Conservation (phyloP, 2,329 filamentous ascomycete species). For the Arthrobotrys sinensis region DNA sequence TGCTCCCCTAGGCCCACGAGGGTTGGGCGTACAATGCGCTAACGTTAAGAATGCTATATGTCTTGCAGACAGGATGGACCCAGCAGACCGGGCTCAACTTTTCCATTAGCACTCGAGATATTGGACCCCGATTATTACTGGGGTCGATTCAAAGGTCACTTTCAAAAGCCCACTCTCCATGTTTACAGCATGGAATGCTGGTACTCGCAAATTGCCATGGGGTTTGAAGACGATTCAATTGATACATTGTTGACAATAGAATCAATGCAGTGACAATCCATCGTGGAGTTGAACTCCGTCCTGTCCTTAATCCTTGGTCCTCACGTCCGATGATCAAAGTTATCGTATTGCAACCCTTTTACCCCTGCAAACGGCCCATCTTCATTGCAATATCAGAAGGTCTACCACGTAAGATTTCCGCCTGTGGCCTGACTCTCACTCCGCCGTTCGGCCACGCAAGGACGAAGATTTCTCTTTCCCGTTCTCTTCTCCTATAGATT, state of each 20-base stretch:
- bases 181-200: neutral
- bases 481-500: slow-evolving; percentile 47
- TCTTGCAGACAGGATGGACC: slow-evolving; percentile 33
- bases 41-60: slow-evolving; percentile 28
- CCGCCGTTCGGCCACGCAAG: slow-evolving; percentile 44
- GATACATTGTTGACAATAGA: neutral
- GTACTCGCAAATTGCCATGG: neutral
- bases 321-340: slow-evolving; percentile 42
- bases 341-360: slow-evolving; percentile 5
- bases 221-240: neutral
- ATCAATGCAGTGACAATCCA: slow-evolving; percentile 21
- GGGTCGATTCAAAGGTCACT: neutral
- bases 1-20: slow-evolving; percentile 6
- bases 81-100: slow-evolving; percentile 9
- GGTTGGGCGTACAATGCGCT: slow-evolving; percentile 23
- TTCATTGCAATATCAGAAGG: slow-evolving; percentile 6
- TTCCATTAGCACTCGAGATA: slow-evolving; percentile 13
- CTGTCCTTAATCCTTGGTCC: neutral
- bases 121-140: neutral
- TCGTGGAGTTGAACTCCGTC: neutral
- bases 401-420: slow-evolving; percentile 44
- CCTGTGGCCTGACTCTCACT: slow-evolving; percentile 49
- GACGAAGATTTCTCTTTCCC: slow-evolving; percentile 13
- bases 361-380: slow-evolving; percentile 33
- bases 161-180: neutral